A percentile compares a stretch with the other conserved stretches of the same genome.
Conservation (phyloP, 345 rosid species). For the Noccaea caerulescens region DNA sequence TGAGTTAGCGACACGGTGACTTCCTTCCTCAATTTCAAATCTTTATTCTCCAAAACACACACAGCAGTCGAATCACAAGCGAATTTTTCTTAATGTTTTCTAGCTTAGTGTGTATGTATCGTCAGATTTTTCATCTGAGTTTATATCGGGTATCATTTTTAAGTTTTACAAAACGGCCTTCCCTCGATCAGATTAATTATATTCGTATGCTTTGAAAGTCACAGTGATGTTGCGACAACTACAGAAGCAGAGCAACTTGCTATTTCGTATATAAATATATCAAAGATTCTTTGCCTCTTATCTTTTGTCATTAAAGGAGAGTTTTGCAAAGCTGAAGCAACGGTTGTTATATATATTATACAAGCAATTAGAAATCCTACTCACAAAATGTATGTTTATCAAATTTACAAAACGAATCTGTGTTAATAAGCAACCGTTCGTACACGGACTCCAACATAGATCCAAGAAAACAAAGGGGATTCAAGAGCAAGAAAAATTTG, state of each 20-base stretch:
- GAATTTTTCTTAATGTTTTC: not conserved
- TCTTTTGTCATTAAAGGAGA: constrained; percentile 12
- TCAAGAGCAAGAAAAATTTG: constrained; percentile 1
- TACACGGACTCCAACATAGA: constrained; percentile 3
- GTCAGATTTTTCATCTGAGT: constrained; percentile 19
- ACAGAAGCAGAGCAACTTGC: not conserved
- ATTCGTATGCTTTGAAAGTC: not conserved
- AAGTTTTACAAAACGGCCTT: not conserved
- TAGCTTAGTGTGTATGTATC: constrained; percentile 18
- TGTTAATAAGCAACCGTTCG: constrained; percentile 27
- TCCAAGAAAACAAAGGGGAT: constrained; percentile 16
- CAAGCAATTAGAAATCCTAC: constrained; percentile 23
- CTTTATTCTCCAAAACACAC: constrained; percentile 2
- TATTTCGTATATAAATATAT: not conserved
- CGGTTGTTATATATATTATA: constrained; percentile 8
- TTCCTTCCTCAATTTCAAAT: constrained; percentile 1
- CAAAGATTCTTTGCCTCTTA: not conserved
- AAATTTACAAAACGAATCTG: constrained; percentile 25
- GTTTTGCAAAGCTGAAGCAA: constrained; percentile 27
- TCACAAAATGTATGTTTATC: constrained; percentile 1
- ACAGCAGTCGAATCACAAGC: constrained; percentile 14
- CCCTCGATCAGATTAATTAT: not conserved
- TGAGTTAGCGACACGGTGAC: constrained; percentile 25
- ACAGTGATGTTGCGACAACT: constrained; percentile 2
- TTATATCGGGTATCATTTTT: not conserved